A percentile compares a stretch with the other conserved stretches of the same genome.
These are phyloP conservation scores for Durusdinium trenchii DNA, from an alignment of 73 alveolate species.

Conservation along the genomic window DNA sequence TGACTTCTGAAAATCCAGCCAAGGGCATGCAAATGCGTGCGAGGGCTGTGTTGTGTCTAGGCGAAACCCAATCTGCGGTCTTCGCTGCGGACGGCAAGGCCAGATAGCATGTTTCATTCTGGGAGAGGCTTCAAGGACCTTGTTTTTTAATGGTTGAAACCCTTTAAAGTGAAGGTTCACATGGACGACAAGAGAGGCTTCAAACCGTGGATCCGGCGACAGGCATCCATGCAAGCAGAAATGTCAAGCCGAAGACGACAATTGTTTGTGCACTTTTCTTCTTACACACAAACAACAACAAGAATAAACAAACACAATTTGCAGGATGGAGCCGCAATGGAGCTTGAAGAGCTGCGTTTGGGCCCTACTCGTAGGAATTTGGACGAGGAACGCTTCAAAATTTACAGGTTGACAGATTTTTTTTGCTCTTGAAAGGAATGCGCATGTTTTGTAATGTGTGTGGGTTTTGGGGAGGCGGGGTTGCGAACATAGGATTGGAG, in stretches of 20 bases:
- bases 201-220: slow-evolving; percentile 81
- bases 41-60: background rate
- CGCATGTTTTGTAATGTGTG: too few species aligned
- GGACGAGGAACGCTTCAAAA: background rate
- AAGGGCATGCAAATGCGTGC: too few species aligned
- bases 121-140: background rate
- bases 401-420: background rate
- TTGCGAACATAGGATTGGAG: background rate
- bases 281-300: background rate
- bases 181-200: slow-evolving; percentile 62
- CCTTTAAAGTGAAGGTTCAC: slow-evolving; percentile 20
- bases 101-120: background rate
- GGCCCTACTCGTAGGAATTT: background rate
- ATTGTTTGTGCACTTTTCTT: background rate
- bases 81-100: slow-evolving; percentile 45
- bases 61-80: slow-evolving; percentile 30
- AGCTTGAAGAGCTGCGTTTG: too few species aligned
- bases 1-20: too few species aligned
- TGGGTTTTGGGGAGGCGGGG: background rate
- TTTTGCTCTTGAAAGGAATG: too few species aligned
- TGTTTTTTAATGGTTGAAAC: too few species aligned
- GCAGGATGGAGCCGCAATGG: slow-evolving; percentile 33
- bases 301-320: too few species aligned
- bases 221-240: background rate
- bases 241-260: background rate